These are phyloP conservation scores for Acacia melanoxylon DNA, from an alignment of 306 rosid species.

Conservation along the genomic window DNA sequence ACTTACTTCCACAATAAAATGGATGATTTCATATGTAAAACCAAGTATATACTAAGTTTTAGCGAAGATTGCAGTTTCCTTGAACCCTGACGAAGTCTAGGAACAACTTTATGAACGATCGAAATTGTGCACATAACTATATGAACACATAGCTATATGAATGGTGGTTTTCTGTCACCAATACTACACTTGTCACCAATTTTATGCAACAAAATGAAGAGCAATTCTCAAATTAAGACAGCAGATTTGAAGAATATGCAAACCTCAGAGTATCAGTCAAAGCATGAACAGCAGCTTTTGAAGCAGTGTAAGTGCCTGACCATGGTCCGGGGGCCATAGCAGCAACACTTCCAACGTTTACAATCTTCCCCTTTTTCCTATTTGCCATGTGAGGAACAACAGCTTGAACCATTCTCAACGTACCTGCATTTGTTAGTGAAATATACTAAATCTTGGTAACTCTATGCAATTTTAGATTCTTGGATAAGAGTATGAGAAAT, in stretches of 20 bases:
- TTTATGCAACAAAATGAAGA: constrained; percentile 17
- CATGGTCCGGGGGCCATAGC: constrained; percentile 82
- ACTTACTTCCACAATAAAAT: neutral
- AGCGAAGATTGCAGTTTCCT: neutral
- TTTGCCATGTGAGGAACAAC: constrained; percentile 87
- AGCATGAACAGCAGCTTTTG: constrained; percentile 87
- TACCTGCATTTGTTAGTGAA: constrained; percentile 45
- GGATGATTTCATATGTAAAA: neutral
- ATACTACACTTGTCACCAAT: neutral
- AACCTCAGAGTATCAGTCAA: constrained; percentile 79
- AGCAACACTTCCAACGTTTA: constrained; percentile 71
- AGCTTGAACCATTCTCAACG: constrained; percentile 86
- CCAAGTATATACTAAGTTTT: neutral
- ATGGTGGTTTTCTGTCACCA: neutral
- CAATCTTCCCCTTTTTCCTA: constrained; percentile 73
- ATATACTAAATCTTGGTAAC: neutral
- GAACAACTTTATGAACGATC: neutral
- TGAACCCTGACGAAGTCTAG: neutral
- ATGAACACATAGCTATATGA: neutral
- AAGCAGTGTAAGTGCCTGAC: constrained; percentile 72
- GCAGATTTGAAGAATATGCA: constrained; percentile 8
- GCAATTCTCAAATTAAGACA: neutral
- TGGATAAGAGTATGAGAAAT: neutral
- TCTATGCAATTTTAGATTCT: neutral
- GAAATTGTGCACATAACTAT: neutral